Evolutionary conservation across 2,329 filamentous ascomycete species (phyloP), one percentile per base, ranked within the genome.

Genomic region (Stagonosporopsis cucurbitacearum): DNA sequence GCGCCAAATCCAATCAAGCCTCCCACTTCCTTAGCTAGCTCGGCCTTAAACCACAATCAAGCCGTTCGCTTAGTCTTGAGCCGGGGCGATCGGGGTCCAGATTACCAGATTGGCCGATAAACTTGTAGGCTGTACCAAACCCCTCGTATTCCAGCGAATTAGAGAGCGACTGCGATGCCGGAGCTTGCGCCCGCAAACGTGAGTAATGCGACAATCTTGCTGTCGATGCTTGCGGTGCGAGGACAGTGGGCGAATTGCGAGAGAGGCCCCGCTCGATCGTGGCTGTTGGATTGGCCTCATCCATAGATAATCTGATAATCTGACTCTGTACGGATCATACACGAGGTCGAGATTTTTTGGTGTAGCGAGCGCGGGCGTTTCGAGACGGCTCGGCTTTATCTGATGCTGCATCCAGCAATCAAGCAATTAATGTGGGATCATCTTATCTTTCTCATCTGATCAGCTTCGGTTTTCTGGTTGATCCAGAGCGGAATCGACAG

Each of bases 61-160:
- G 43, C 57, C 46, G 48, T 48, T 62, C 57, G 64, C 62, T 59
- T 62, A 60, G 50, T 59, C 59, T 49, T 39, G 17, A 35, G 47
- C 50, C 17, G 43, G 39, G 57, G 50, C 63, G 55, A 57, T 55
- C 41, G 36, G 19, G 60, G 61, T 59, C 67, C 62, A 66, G 66
- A 68, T 69, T 68, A 69, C 68, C 67, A 67, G 65, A 69, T 70
- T 62, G 66, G 28, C 63, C 62, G 66, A 69, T 70, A 62, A 60
- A 52, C 23, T 50, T 26, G 36, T 48, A 26, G 42, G 45, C 57
- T 58, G 52, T 53, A 50, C 25, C 61, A 17, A 43, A 32, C 19
- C 7, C 6, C 33, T 26, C 15, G 32, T 20, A 9, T 23, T 19
- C 20, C 12, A 58, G 62, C 53, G 30, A 50, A 56, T 56, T 30